phyloP scores from a whole-genome alignment of 805 yeast genomes.

The Lipomyces starkeyi region DNA sequence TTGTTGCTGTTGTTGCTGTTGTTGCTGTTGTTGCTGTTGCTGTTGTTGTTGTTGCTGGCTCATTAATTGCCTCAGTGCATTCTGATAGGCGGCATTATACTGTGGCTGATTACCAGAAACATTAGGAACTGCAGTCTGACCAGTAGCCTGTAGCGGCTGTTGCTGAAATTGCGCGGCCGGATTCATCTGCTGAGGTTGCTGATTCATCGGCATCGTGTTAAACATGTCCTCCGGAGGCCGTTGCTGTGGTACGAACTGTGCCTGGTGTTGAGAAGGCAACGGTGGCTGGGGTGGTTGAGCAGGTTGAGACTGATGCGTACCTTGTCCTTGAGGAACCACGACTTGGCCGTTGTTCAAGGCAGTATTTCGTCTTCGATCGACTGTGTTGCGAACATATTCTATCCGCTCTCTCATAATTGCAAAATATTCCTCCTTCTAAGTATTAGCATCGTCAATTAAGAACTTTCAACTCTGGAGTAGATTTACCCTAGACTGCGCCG shows the following conservation, averaged over 20 bases:
- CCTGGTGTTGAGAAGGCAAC: constrained; percentile 18
- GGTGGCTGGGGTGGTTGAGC: constrained; percentile 17
- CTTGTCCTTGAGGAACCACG: constrained; percentile 18
- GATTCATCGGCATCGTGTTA: constrained; percentile 20
- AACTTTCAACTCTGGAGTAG: not conserved
- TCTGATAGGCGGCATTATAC: constrained; percentile 27
- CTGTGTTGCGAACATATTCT: constrained; percentile 33
- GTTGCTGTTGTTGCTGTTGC: not conserved
- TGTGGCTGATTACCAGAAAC: constrained; percentile 10
- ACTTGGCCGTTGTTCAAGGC: constrained; percentile 4
- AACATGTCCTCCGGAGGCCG: constrained; percentile 23
- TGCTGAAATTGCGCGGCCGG: constrained; percentile 25
- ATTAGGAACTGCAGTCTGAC: constrained; percentile 10
- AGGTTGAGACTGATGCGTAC: constrained; percentile 24
- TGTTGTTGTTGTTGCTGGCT: constrained; percentile 21
- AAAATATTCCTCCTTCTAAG: constrained; percentile 33
- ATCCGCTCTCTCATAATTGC: constrained; percentile 23
- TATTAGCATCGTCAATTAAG: not conserved
- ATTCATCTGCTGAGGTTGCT: constrained; percentile 29
- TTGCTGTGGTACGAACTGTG: not conserved
- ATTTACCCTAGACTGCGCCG: constrained; percentile 29
- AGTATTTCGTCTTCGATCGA: constrained; percentile 10
- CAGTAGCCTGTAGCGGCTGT: constrained; percentile 14
- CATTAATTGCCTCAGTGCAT: constrained; percentile 34
- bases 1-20: not conserved